phyloP scores from a whole-genome alignment of 768 basidiomycete species.

The Gloeostereum incarnatum region DNA sequence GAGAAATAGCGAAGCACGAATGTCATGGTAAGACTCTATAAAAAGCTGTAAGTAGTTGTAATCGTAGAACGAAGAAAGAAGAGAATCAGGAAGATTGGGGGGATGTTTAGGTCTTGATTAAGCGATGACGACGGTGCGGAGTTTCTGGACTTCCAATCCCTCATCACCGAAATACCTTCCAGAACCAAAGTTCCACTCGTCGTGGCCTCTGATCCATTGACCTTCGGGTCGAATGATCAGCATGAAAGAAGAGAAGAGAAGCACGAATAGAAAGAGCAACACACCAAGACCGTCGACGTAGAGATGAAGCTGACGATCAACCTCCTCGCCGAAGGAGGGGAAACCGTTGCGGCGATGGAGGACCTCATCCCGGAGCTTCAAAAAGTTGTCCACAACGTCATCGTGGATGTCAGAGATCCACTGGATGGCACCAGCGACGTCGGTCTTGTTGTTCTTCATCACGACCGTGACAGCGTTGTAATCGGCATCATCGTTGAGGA shows the following conservation, averaged over 20 bases:
- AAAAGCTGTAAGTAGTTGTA: too few species aligned
- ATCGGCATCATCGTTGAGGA: slow-evolving; percentile 5
- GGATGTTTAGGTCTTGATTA: too few species aligned
- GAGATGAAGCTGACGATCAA: not conserved
- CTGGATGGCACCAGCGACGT: slow-evolving; percentile 1
- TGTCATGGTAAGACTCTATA: too few species aligned
- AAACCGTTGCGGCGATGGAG: too few species aligned
- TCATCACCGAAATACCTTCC: slow-evolving; percentile 3
- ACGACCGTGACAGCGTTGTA: slow-evolving; percentile 9
- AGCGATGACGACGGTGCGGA: too few species aligned
- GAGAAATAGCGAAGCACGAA: too few species aligned
- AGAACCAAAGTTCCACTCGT: slow-evolving; percentile 1
- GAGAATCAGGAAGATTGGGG: too few species aligned
- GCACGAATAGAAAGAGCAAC: too few species aligned
- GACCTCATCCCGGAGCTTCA: too few species aligned
- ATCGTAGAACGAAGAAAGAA: too few species aligned
- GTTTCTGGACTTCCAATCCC: not conserved
- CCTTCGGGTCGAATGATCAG: too few species aligned
- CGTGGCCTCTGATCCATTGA: slow-evolving; percentile 1
- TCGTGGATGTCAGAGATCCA: slow-evolving; percentile 6
- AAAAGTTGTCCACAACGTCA: not conserved
- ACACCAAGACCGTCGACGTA: not conserved
- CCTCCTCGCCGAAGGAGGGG: not conserved
- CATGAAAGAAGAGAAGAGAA: too few species aligned
- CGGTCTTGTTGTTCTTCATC: slow-evolving; percentile 3